Conservation (phyloP, 2,329 filamentous ascomycete species). For the Tolypocladium ovalisporum region DNA sequence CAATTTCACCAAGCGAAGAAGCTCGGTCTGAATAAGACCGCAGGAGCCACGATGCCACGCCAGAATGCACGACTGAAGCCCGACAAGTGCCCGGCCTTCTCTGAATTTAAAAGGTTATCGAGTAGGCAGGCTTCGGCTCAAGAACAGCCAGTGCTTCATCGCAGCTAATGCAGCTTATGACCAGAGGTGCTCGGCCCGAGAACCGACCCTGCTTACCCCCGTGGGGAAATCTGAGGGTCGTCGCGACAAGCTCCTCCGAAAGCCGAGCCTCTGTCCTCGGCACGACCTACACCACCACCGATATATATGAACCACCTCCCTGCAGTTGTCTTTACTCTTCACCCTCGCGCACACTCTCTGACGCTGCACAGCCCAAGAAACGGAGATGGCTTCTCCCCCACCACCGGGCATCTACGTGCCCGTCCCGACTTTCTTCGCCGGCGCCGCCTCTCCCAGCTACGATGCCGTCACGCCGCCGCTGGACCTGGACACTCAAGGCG, state of each 20-base stretch:
- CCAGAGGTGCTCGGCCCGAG: not conserved
- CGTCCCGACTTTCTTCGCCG: slow-evolving; percentile 52
- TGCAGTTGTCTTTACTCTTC: too few species aligned
- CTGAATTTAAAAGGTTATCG: not conserved
- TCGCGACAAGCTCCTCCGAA: slow-evolving; percentile 4
- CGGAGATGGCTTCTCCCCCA: slow-evolving; percentile 24
- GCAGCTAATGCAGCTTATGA: not conserved
- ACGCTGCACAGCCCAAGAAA: not conserved
- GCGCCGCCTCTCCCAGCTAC: slow-evolving; percentile 28
- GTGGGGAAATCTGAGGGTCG: not conserved
- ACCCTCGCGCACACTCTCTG: too few species aligned
- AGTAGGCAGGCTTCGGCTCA: not conserved
- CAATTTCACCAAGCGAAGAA: not conserved
- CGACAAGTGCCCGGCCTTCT: not conserved
- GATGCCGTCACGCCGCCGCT: slow-evolving; percentile 36
- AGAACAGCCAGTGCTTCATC: not conserved
- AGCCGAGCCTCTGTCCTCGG: slow-evolving; percentile 1
- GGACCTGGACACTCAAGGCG: slow-evolving; percentile 45
- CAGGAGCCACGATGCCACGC: not conserved
- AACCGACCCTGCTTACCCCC: not conserved
- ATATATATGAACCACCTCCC: not conserved
- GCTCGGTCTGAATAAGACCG: too few species aligned
- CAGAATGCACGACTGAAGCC: not conserved
- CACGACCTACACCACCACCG: not conserved
- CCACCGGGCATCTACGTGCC: slow-evolving; percentile 47